These are phyloP conservation scores for Tribonema minus DNA, from an alignment of 108 stramenopile genomes.

Conservation along the genomic window DNA sequence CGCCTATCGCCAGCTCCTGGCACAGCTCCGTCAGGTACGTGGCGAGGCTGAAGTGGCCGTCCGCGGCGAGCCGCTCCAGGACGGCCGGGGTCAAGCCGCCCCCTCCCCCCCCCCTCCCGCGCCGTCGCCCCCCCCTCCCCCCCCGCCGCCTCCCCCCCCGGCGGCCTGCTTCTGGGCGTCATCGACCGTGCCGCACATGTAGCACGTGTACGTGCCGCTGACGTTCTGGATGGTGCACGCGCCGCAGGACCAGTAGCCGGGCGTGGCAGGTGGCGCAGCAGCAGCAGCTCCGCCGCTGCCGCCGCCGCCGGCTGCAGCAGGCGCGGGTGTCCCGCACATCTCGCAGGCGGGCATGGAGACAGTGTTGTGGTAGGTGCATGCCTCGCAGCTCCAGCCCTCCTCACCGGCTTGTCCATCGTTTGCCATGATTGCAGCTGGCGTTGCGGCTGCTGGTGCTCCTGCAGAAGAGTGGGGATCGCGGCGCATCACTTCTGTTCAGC, in stretches of 20 bases:
- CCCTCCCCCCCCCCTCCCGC: no score
- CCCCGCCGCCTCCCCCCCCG: constrained; percentile 3
- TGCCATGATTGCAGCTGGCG: no score
- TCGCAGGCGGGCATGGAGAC: constrained; percentile 10
- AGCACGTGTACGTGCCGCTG: constrained; percentile 4
- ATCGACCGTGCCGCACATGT: constrained; percentile 21
- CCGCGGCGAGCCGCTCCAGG: not conserved
- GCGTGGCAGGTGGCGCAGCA: not conserved
- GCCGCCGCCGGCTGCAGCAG: not conserved
- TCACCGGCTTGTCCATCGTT: no score
- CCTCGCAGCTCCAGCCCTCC: no score
- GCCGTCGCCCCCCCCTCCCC: constrained; percentile 1
- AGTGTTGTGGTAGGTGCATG: constrained; percentile 20
- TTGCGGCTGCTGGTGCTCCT: no score
- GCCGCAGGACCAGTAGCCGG: constrained; percentile 30
- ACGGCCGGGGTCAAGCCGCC: constrained; percentile 7
- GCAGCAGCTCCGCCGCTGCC: not conserved
- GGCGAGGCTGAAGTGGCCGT: constrained; percentile 5
- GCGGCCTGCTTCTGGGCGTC: constrained; percentile 2
- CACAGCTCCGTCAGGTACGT: constrained; percentile 21
- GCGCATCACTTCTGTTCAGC: no score
- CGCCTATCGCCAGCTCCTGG: constrained; percentile 14
- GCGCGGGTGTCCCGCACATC: constrained; percentile 26
- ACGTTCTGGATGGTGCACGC: constrained; percentile 29
- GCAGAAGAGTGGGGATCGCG: no score